phyloP scores from a whole-genome alignment of 208 protist species.

The Endotrypanum monterogeii region DNA sequence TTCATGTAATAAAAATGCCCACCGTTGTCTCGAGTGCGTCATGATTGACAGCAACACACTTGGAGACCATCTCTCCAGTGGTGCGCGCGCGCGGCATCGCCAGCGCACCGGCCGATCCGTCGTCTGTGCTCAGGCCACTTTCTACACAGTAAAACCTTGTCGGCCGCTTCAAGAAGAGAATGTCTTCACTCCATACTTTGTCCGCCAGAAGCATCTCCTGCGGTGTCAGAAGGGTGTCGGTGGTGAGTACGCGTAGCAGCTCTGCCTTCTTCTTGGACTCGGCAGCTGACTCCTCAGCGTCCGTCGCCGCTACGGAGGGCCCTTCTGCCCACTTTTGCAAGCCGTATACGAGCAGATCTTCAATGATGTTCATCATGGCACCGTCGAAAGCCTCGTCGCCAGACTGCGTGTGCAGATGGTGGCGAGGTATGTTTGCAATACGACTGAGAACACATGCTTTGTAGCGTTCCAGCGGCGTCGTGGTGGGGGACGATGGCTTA shows the following conservation, averaged over 20 bases:
- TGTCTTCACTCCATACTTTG: slow-evolving; percentile 64
- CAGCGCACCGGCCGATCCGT: slow-evolving; percentile 22
- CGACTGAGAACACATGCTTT: slow-evolving; percentile 32
- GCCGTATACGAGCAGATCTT: slow-evolving; percentile 50
- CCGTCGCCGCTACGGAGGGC: background rate
- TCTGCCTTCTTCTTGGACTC: slow-evolving; percentile 15
- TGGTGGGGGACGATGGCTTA: background rate
- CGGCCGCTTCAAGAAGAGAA: slow-evolving; percentile 69
- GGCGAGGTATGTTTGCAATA: slow-evolving; percentile 24
- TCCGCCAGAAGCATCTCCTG: slow-evolving; percentile 68
- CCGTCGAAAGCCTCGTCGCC: slow-evolving; percentile 62
- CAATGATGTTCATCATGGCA: slow-evolving; percentile 75
- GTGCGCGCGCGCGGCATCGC: slow-evolving; percentile 19
- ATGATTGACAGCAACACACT: slow-evolving; percentile 21
- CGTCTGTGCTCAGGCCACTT: slow-evolving; percentile 53
- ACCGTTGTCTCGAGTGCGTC: slow-evolving; percentile 12
- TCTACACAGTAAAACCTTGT: slow-evolving; percentile 78
- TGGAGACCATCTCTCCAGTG: slow-evolving; percentile 24
- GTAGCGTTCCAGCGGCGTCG: slow-evolving; percentile 21
- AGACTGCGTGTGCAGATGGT: slow-evolving; percentile 71
- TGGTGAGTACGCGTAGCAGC: slow-evolving; percentile 14
- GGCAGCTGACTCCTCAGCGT: slow-evolving; percentile 8
- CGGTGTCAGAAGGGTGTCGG: slow-evolving; percentile 37
- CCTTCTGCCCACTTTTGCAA: slow-evolving; percentile 35
- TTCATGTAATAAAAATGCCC: slow-evolving; percentile 34